Evolutionary conservation across 176 grass and related monocot genomes (phyloP), one percentile per base, ranked within the genome.

Genomic region (Hordeum marinum): DNA sequence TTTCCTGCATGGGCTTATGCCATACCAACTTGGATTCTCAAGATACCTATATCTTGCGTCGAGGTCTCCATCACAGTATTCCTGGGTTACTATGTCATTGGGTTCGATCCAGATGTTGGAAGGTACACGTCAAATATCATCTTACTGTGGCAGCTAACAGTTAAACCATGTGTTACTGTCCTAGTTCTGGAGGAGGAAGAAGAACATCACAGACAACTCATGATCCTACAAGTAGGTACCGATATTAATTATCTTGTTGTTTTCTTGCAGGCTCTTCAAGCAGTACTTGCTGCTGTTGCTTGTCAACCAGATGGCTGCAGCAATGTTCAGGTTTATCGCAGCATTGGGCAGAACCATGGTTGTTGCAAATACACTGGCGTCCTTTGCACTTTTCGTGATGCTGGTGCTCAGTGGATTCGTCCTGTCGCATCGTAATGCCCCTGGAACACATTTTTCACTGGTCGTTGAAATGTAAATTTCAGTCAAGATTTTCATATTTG

Each of bases 31-130:
- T 94, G 93, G 90, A 92, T 94, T 65, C 86, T 94, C 3, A 94
- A 94, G 87, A 92, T 94, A 74, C 87, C 93, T 0, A 76, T 94
- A 59, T 79, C 90, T 8, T 85, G 86, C 10, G 2, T 92, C 48
- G 93, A 94, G 68, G 87, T 88, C 63, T 85, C 90, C 26, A 85
- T 94, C 45, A 89, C 87, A 54, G 80, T 94, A 20, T 88, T 92
- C 90, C 82, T 84, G 65, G 88, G 83, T 63, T 94, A 94, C 61
- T 94, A 94, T 39, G 85, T 92, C 45, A 94, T 92, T 32, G 93
- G 90, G 21, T 94, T 88, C 7, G 93, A 94, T 81, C 90, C 90
- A 18, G 83, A 83, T 59, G 34, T 90, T 24, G 90, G 77, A 83
- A 94, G 93, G 92, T 94, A 79, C 66, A 78, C 58, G 21, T 41